Evolutionary conservation across 2,329 filamentous ascomycete genomes (phyloP).

Genomic region (Furcasterigmium sp.): DNA sequence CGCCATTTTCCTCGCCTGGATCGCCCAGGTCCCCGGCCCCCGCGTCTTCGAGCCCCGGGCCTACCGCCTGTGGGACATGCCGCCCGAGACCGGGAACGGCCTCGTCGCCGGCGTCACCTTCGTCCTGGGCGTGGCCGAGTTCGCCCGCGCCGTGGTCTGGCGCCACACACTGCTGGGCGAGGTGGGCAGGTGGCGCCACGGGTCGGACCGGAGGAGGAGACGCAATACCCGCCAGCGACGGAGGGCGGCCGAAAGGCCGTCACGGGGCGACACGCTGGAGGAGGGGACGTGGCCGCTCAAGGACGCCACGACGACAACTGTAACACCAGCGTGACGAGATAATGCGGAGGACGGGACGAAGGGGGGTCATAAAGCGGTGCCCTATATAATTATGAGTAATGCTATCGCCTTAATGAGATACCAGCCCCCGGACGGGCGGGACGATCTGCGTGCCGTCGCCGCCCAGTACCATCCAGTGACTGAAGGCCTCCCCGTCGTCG

Average conservation of each 20-base stretch:
- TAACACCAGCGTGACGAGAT: not conserved
- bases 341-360: not conserved
- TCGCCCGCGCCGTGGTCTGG: not conserved
- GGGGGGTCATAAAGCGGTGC: not conserved
- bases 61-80: slow-evolving; percentile 1
- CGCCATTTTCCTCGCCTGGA: slow-evolving; percentile 28
- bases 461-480: slow-evolving; percentile 37
- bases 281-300: not conserved
- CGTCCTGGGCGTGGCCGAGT: slow-evolving; percentile 1
- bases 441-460: slow-evolving; percentile 28
- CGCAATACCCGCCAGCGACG: not conserved
- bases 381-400: not conserved
- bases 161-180: slow-evolving; percentile 14
- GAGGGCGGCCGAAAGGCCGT: not conserved
- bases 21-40: slow-evolving; percentile 13
- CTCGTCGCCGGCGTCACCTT: not conserved
- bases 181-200: slow-evolving; percentile 12
- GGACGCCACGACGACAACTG: not conserved
- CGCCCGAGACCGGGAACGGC: not conserved
- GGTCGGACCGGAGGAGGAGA: not conserved
- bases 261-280: not conserved
- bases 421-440: slow-evolving; percentile 14
- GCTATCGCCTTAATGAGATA: not conserved
- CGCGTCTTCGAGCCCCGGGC: not conserved
- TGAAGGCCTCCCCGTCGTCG: slow-evolving; percentile 37